Evolutionary conservation across 2,329 filamentous ascomycete species (phyloP), one percentile per base, ranked within the genome.

Genomic region (Calonectria hongkongensis): DNA sequence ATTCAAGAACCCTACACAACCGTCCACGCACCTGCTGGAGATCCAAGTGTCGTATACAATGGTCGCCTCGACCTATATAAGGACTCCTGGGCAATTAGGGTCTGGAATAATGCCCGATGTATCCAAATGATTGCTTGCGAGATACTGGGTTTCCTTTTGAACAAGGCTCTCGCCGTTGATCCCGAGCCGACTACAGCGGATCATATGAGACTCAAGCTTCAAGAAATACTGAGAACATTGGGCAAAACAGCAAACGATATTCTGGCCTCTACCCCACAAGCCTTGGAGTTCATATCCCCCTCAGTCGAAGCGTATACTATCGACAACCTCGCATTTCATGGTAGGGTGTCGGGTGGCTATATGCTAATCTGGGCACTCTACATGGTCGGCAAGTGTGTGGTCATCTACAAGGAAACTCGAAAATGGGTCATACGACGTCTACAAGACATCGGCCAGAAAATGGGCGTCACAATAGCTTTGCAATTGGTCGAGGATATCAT

Each of bases 1-100:
- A 10, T 27, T 1, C 33, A 60, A 41, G 54, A 60, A 15, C 33
- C 56, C 1, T 60, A 28, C 16, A 60, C 36, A 60, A 27, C 36
- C 8, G 25, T n/a, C 1, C 5, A 15, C 6, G 30, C 8, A 15
- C 12, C 30, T 3, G n/a, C 5, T 18, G 54, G 30, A 27, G 54
- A 39, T 18, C 54, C 54, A 60, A 15, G 9, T 15, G 12, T 43
- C 5, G 41, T 41, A 27, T 60, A 25, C 36, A 43, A 60, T 16
- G 56, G 56, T 43, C 56, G 56, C 25, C 9, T 41, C 9, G 56
- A 60, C 21, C 13, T 60, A 13, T 60, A 60, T 36, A 60, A 27
- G 25, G 39, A 39, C 21, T 16, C 36, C 16, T 60, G 56, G 56
- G n/a, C 39, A 28, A 60, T 60, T 6, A 60, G 56, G 12, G 36